Conservation (phyloP, 768 basidiomycete genomes). For the Agaricus sinodeliciosus region DNA sequence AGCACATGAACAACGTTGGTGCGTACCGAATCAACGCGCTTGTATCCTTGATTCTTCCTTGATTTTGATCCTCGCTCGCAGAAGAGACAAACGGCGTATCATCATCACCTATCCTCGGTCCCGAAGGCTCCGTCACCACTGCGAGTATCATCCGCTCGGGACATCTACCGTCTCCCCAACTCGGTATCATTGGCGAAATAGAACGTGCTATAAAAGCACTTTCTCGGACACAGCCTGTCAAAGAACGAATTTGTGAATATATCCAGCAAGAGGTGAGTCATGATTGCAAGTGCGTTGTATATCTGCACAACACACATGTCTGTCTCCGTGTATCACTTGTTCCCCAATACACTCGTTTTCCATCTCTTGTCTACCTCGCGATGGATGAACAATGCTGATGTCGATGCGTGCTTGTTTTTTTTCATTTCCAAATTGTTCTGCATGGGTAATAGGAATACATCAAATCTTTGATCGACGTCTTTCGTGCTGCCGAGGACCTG, state of each 20-base stretch:
- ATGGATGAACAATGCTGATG: slow-evolving; percentile 20
- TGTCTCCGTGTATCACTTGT: slow-evolving; percentile 10
- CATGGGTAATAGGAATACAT: slow-evolving; percentile 65
- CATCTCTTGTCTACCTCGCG: neutral
- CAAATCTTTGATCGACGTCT: slow-evolving; percentile 76
- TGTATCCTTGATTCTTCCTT: neutral
- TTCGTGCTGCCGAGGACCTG: slow-evolving; percentile 87
- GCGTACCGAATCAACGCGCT: slow-evolving; percentile 18
- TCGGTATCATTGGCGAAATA: slow-evolving; percentile 75
- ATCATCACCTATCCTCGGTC: slow-evolving; percentile 56
- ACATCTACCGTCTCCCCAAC: slow-evolving; percentile 66
- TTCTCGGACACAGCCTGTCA: slow-evolving; percentile 61
- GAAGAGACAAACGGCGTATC: slow-evolving; percentile 34
- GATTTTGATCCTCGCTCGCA: slow-evolving; percentile 11
- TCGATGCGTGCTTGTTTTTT: slow-evolving; percentile 14
- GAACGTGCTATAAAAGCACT: slow-evolving; percentile 74
- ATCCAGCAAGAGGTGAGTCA: slow-evolving; percentile 74
- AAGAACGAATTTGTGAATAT: slow-evolving; percentile 86
- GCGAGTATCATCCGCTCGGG: slow-evolving; percentile 64
- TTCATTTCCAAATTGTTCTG: slow-evolving; percentile 14
- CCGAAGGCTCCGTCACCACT: slow-evolving; percentile 54
- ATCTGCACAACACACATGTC: slow-evolving; percentile 3
- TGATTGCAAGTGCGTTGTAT: slow-evolving; percentile 3
- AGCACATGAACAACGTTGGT: slow-evolving; percentile 69
- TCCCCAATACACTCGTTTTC: slow-evolving; percentile 11